A percentile compares a stretch with the other conserved stretches of the same genome.
These are phyloP conservation scores for Tuber microsphaerosporum DNA, from an alignment of 495 filamentous ascomycete species.

Conservation along the genomic window DNA sequence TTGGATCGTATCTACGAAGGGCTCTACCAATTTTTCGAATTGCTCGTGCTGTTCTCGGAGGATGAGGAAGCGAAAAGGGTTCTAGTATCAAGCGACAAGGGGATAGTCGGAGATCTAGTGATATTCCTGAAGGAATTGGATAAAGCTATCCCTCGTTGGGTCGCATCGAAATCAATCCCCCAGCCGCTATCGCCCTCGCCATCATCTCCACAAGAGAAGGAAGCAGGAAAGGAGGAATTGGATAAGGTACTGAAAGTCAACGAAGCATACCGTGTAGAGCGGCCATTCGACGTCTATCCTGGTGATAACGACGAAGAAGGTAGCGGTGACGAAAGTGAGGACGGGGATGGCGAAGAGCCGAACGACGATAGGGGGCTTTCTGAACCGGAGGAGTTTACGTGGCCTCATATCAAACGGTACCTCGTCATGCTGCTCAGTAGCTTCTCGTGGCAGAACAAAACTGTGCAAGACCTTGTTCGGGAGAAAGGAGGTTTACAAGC, in stretches of 20 bases:
- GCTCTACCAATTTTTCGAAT: conserved; percentile 71
- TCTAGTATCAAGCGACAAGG: conserved; percentile 30
- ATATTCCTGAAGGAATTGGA: conserved; percentile 35
- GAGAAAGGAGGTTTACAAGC: conserved; percentile 35
- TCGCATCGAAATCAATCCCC: conserved; percentile 29
- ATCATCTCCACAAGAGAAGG: neutral
- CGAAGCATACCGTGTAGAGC: conserved; percentile 37
- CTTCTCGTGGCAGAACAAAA: conserved; percentile 38
- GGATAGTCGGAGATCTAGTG: conserved; percentile 38
- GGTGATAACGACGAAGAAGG: conserved; percentile 15
- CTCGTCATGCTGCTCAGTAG: conserved; percentile 32
- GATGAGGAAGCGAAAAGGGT: conserved; percentile 46
- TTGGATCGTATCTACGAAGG: conserved; percentile 64
- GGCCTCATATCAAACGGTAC: conserved; percentile 42
- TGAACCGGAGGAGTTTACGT: conserved; percentile 42
- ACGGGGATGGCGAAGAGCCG: conserved; percentile 30
- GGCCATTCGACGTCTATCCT: conserved; percentile 37
- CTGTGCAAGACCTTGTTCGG: conserved; percentile 38
- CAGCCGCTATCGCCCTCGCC: conserved; percentile 11
- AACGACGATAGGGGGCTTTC: conserved; percentile 38
- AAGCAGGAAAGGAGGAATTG: conserved; percentile 7
- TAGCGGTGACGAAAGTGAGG: conserved; percentile 24
- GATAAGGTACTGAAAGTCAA: conserved; percentile 15
- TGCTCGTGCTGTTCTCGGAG: conserved; percentile 69
- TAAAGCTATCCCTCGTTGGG: conserved; percentile 39